Evolutionary conservation across 176 grass and related monocot genomes (phyloP).

Genomic region (Triticum urartu): DNA sequence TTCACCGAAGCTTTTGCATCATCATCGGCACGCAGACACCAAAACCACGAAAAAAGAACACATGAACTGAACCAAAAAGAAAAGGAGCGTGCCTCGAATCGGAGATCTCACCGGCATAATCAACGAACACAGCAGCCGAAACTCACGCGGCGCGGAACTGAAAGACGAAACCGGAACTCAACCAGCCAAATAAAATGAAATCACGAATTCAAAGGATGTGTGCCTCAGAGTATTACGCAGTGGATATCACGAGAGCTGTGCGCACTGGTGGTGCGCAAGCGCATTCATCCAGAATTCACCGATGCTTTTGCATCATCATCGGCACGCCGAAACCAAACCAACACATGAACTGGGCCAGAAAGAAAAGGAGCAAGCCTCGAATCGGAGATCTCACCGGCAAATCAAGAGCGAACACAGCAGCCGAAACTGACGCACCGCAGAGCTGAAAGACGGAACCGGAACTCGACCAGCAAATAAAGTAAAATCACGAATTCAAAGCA

Average conservation of each 20-base stretch:
- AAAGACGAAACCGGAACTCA: too few species aligned
- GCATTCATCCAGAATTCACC: slow-evolving; percentile 50
- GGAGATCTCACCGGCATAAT: not conserved
- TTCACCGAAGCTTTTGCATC: slow-evolving; percentile 36
- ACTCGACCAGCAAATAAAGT: not conserved
- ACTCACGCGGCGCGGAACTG: too few species aligned
- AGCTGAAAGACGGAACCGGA: not conserved
- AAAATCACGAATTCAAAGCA: not conserved
- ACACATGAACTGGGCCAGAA: too few species aligned
- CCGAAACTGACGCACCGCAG: not conserved
- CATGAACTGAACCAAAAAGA: not conserved
- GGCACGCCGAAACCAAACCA: not conserved
- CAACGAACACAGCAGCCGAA: too few species aligned
- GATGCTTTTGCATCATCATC: slow-evolving; percentile 20
- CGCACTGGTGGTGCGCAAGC: not conserved
- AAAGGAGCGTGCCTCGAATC: not conserved
- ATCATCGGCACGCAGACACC: slow-evolving; percentile 15
- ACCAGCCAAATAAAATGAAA: too few species aligned
- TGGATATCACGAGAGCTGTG: slow-evolving; percentile 1
- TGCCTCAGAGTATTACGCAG: slow-evolving; percentile 17
- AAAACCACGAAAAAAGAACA: not conserved
- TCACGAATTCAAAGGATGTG: not conserved
- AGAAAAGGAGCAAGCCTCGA: not conserved
- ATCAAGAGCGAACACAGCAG: not conserved
- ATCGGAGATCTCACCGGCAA: not conserved